These are phyloP conservation scores for Microcyclospora tardicrescens DNA, from an alignment of 2,329 filamentous ascomycete species.

Conservation along the genomic window DNA sequence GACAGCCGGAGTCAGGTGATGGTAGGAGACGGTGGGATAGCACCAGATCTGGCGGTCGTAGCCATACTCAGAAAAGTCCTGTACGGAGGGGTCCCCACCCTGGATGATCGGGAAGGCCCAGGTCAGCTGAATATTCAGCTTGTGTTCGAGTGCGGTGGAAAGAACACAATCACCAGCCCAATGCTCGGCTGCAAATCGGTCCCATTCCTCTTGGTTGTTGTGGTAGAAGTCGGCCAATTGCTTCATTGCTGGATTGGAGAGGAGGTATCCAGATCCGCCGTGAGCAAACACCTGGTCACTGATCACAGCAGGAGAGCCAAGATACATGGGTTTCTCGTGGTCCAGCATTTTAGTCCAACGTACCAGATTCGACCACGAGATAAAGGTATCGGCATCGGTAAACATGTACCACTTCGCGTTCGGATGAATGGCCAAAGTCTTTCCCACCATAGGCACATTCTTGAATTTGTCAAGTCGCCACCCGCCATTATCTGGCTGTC, in stretches of 20 bases:
- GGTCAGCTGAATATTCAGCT: conserved; percentile 4
- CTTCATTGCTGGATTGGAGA: conserved; percentile 39
- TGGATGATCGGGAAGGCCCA: conserved; percentile 13
- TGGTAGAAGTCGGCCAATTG: conserved; percentile 30
- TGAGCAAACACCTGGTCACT: conserved; percentile 39
- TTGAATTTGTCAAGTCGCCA: conserved; percentile 44
- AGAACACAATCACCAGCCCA: conserved; percentile 14
- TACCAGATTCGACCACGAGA: conserved; percentile 30
- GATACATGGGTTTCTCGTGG: conserved; percentile 29
- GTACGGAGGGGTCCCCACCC: conserved; percentile 15
- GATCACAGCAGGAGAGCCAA: conserved; percentile 39
- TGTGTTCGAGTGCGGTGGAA: conserved; percentile 7
- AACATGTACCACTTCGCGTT: conserved; percentile 41
- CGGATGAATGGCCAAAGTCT: conserved; percentile 34
- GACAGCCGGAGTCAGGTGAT: conserved; percentile 11
- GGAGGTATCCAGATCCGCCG: conserved; percentile 40
- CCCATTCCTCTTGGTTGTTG: conserved; percentile 27
- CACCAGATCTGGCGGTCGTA: conserved; percentile 13
- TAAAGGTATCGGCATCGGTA: conserved; percentile 38
- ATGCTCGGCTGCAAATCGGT: conserved; percentile 7
- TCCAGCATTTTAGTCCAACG: conserved; percentile 34
- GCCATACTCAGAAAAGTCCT: conserved; percentile 8
- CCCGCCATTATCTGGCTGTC: conserved; percentile 5
- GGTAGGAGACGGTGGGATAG: conserved; percentile 16
- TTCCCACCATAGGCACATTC: conserved; percentile 41